Evolutionary conservation across 2,329 filamentous ascomycete species (phyloP).

Genomic region (Xylariaceae sp.): DNA sequence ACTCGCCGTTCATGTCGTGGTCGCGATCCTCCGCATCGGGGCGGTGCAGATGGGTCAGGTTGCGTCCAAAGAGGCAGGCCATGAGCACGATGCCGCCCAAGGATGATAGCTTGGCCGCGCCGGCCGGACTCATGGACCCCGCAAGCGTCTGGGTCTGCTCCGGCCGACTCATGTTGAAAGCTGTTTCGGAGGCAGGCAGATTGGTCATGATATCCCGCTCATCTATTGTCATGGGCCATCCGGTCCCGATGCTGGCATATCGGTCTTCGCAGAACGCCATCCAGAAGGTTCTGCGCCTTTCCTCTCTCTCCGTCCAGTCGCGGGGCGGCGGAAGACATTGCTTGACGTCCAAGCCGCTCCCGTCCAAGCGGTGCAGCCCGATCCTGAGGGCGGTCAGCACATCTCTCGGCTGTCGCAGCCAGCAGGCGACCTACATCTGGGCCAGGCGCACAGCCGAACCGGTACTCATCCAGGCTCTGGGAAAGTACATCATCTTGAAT

Average conservation of each 20-base stretch:
- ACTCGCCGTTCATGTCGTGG: slow-evolving; percentile 81
- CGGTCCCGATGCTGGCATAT: slow-evolving; percentile 91
- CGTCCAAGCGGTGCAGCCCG: slow-evolving; percentile 81
- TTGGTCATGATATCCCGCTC: slow-evolving; percentile 86
- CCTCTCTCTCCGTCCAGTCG: slow-evolving; percentile 92
- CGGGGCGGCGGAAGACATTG: slow-evolving; percentile 78
- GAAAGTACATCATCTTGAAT: slow-evolving; percentile 97
- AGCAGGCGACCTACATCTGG: slow-evolving; percentile 59
- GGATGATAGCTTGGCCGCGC: slow-evolving; percentile 66
- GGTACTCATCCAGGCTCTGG: slow-evolving; percentile 87
- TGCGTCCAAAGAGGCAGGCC: slow-evolving; percentile 85
- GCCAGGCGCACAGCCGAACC: slow-evolving; percentile 72
- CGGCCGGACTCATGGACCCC: slow-evolving; percentile 62
- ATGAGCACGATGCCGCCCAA: slow-evolving; percentile 77
- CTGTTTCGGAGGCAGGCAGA: slow-evolving; percentile 75
- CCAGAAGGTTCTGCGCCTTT: slow-evolving; percentile 90
- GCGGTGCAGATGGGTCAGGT: slow-evolving; percentile 83
- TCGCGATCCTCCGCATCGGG: slow-evolving; percentile 75
- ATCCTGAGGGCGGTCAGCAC: slow-evolving; percentile 62
- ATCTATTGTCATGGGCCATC: slow-evolving; percentile 93
- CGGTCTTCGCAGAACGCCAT: slow-evolving; percentile 85
- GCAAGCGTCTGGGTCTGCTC: slow-evolving; percentile 63
- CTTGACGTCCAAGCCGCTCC: slow-evolving; percentile 78
- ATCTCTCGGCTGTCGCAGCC: slow-evolving; percentile 16
- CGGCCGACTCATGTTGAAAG: slow-evolving; percentile 72